These are phyloP conservation scores for Tillandsia fasciculata DNA, from an alignment of 176 grass and related monocot genomes.

Conservation along the genomic window DNA sequence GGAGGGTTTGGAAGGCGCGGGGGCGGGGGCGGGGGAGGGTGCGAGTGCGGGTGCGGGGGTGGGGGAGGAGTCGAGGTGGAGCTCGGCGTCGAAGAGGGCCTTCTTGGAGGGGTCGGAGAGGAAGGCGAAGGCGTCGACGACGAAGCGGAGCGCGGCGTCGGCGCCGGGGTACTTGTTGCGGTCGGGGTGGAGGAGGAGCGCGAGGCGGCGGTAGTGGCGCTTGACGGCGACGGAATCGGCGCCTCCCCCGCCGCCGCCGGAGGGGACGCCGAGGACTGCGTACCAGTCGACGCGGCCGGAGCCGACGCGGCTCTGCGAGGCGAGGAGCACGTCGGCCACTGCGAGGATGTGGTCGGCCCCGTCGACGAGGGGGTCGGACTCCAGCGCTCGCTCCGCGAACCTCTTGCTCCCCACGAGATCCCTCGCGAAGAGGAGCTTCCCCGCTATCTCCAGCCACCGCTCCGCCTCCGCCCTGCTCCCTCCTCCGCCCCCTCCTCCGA, in stretches of 20 bases:
- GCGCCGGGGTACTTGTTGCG: conserved; percentile 43
- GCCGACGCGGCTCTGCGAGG: conserved; percentile 66
- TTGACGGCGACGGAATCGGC: conserved; percentile 30
- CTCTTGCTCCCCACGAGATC: conserved; percentile 91
- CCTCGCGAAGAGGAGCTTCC: conserved; percentile 55
- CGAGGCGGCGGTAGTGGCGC: conserved; percentile 51
- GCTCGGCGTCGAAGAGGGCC: conserved; percentile 34
- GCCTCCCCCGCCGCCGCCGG: conserved; percentile 4
- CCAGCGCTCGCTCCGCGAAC: conserved; percentile 78
- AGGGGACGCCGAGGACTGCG: conserved; percentile 37
- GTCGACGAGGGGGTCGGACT: conserved; percentile 53
- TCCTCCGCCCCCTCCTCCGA: conserved; percentile 27
- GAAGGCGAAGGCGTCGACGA: conserved; percentile 57
- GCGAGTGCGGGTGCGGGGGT: conserved; percentile 8
- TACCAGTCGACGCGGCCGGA: conserved; percentile 67
- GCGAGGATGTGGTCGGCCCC: conserved; percentile 84
- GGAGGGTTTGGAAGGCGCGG: conserved; percentile 30
- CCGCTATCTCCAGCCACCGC: conserved; percentile 71
- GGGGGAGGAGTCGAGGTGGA: conserved; percentile 22
- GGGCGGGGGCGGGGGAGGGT: conserved; percentile 22
- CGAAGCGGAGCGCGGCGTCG: conserved; percentile 45
- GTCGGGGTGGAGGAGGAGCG: conserved; percentile 46
- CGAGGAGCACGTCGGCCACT: conserved; percentile 82
- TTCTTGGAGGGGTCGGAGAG: conserved; percentile 51
- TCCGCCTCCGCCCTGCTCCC: conserved; percentile 50